These are phyloP conservation scores for Tylopilus vinaceipallidus DNA, from an alignment of 768 basidiomycete genomes.

Conservation along the genomic window DNA sequence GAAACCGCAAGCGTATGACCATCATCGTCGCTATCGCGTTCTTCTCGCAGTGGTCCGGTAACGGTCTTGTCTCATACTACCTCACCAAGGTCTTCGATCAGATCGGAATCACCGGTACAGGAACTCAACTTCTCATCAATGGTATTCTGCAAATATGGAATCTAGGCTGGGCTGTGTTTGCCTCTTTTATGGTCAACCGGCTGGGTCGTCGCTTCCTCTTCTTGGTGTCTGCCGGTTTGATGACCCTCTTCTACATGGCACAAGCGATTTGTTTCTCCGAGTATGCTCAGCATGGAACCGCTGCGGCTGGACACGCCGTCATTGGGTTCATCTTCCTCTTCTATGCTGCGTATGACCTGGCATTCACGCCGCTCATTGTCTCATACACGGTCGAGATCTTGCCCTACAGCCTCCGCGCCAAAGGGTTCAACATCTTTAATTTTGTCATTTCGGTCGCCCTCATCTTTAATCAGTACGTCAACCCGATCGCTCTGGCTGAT, in stretches of 20 bases:
- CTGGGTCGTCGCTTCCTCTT: slow-evolving; percentile 72
- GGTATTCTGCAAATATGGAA: slow-evolving; percentile 86
- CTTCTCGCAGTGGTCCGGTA: slow-evolving; percentile 87
- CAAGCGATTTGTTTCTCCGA: slow-evolving; percentile 67
- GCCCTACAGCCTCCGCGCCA: slow-evolving; percentile 79
- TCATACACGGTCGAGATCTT: slow-evolving; percentile 89
- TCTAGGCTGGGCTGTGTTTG: slow-evolving; percentile 56
- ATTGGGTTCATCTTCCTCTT: slow-evolving; percentile 85
- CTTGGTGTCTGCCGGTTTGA: slow-evolving; percentile 54
- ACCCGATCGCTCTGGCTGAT: slow-evolving; percentile 68
- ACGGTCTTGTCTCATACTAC: slow-evolving; percentile 83
- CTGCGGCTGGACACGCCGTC: slow-evolving; percentile 61
- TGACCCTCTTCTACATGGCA: slow-evolving; percentile 63
- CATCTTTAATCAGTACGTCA: slow-evolving; percentile 89
- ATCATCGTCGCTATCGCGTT: slow-evolving; percentile 77
- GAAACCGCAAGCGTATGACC: slow-evolving; percentile 73
- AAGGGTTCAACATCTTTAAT: slow-evolving; percentile 82
- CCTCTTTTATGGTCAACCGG: slow-evolving; percentile 61
- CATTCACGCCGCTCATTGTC: slow-evolving; percentile 84
- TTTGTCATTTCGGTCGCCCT: slow-evolving; percentile 75
- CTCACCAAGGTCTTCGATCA: slow-evolving; percentile 68
- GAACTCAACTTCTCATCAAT: slow-evolving; percentile 77
- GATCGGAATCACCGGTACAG: slow-evolving; percentile 61
- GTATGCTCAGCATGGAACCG: slow-evolving; percentile 43
- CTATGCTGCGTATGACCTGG: slow-evolving; percentile 76